Conservation (phyloP, 2,329 filamentous ascomycete genomes). For the Fusarium sp. region DNA sequence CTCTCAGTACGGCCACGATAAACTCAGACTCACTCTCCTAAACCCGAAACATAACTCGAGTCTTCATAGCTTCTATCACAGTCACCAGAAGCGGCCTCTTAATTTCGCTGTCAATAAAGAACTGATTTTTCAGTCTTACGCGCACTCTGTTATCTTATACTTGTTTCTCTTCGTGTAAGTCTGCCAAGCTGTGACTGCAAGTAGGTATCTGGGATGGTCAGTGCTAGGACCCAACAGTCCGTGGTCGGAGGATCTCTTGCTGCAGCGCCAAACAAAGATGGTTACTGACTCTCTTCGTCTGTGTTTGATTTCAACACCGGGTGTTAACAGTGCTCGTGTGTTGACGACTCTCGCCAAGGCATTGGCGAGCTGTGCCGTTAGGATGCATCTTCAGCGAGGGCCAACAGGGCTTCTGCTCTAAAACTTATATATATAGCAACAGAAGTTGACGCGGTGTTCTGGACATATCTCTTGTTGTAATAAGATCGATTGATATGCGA, state of each 20-base stretch:
- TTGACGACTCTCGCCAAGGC: slow-evolving; percentile 6
- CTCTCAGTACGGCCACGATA: no score
- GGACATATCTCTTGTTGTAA: not conserved
- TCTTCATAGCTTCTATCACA: not conserved
- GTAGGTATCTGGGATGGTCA: slow-evolving; percentile 1
- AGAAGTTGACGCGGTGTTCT: not conserved
- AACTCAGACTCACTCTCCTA: not conserved
- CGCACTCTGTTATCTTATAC: not conserved
- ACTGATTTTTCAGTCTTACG: not conserved
- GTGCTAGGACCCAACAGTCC: not conserved
- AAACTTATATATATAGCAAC: not conserved
- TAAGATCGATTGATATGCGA: not conserved
- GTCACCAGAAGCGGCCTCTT: not conserved
- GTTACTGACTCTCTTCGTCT: not conserved
- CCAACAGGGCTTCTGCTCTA: not conserved
- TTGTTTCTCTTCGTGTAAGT: slow-evolving; percentile 1
- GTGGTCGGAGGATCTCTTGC: slow-evolving; percentile 1
- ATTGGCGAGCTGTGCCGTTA: slow-evolving; percentile 14
- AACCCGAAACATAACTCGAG: not conserved
- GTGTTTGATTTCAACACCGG: slow-evolving; percentile 5
- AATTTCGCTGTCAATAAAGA: not conserved
- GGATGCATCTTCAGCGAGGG: slow-evolving; percentile 3
- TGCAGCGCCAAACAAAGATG: not conserved
- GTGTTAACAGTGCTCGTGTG: not conserved
- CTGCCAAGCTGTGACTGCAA: slow-evolving; percentile 19